Base-by-base conservation (phyloP, 345 rosid genomes). In the Brassica cretica region DNA sequence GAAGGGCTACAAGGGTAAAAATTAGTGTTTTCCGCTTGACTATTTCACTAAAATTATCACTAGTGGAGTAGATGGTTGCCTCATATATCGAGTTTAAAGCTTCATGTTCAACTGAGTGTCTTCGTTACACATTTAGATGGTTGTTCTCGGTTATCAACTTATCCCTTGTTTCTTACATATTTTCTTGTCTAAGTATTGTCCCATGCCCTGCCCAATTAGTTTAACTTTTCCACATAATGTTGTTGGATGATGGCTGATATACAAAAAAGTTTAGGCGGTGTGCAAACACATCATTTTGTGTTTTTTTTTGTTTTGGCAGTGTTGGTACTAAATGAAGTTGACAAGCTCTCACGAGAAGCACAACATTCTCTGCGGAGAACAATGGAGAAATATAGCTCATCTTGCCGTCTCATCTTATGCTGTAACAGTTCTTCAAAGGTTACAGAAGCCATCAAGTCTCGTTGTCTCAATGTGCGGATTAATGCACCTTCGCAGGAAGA, bases 261-360 rank as follows among this genome's bases (percentile, higher is more conserved):
- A n/a, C 61, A 15, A 0, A 37, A 39, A 55, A 41, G 6, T 25
- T 41, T 12, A 41, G 11, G 19, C 8, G 2, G 2, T 72, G 2
- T 32, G 3, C 59, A 33, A 73, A 51, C 21, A 1, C 16, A 66
- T 73, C 6, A 68, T 33, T 25, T 10, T 68, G 19, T 4, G 1
- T 21, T 53, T 73, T 33, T 7, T 24, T 46, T 76, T 27, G 79
- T 18, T 41, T 71, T 81, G 75, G 64, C 86, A 95, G 99, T 95
- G 67, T 76, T 93, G 63, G 97, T 95, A 78, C 89, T 95, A 78
- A 93, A 95, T 85, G 99, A 95, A 84, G 99, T 93, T 70, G 97
- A 93, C 94, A 95, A 90, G 85, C 99, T 95, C 66, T 95, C 97
- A 66, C 88, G 99, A 87, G 98, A 93, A 84, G 99, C 99, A 24